Evolutionary conservation across 1,284 basidiomycete genomes (phyloP).

Genomic region (Trichosporon sp.): DNA sequence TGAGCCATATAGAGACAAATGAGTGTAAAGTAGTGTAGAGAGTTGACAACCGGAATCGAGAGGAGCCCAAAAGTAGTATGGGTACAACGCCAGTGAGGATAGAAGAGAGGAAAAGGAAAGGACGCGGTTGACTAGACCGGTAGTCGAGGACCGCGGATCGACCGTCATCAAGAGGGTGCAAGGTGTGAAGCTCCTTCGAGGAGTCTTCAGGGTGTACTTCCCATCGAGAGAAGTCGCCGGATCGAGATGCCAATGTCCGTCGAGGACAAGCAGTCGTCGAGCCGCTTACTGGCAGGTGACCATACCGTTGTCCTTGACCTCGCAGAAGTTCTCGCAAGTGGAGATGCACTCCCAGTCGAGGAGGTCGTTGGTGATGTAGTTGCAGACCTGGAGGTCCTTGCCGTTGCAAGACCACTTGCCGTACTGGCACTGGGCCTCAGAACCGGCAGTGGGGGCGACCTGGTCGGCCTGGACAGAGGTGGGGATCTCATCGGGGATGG

Average conservation of each 20-base stretch:
- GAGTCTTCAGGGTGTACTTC: background rate
- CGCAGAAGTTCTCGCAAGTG: slow-evolving; percentile 6
- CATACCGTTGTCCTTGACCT: slow-evolving; percentile 4
- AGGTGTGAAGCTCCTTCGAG: background rate
- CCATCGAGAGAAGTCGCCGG: background rate
- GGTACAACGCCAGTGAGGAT: background rate
- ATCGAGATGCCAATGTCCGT: background rate
- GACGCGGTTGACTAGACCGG: background rate
- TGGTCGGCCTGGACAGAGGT: slow-evolving; percentile 1
- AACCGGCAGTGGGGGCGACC: slow-evolving; percentile 2
- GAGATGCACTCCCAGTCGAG: slow-evolving; percentile 18
- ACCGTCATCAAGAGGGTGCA: background rate
- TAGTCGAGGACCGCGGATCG: background rate
- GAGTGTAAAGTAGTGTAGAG: background rate
- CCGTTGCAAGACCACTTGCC: slow-evolving; percentile 33
- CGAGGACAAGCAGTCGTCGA: background rate
- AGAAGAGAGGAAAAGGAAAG: background rate
- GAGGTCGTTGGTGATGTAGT: slow-evolving; percentile 12
- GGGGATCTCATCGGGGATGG: background rate
- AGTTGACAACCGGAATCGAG: background rate
- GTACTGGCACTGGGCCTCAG: slow-evolving; percentile 19
- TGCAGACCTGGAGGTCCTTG: slow-evolving; percentile 28
- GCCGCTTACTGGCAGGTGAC: background rate
- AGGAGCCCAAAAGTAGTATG: background rate
- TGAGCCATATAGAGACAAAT: background rate